Evolutionary conservation across 345 rosid genomes (phyloP), one percentile per base, ranked within the genome.

Genomic region (Camelina laxa): DNA sequence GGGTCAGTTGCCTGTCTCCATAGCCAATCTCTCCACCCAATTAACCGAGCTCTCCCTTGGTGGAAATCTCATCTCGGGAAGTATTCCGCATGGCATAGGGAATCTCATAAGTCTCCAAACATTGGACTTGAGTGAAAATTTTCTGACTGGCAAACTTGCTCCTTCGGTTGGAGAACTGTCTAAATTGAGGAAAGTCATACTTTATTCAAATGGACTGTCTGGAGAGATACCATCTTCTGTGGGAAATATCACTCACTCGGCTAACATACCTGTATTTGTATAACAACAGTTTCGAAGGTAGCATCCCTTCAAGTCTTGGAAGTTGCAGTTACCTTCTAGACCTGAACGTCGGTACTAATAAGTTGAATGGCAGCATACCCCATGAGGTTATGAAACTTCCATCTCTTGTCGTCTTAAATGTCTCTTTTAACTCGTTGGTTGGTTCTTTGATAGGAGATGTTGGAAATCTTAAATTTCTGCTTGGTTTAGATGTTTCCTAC

Each of bases 51-150:
- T 75, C 61, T 44, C 57, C 2, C 65, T 69, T n/a, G 42, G 51
- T 27, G 10, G 7, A 7, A 76, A 76, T 55, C 17, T 62, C 70
- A 69, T 76, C 69, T 69, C 65, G 21, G 70, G 80, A 67, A 53
- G 15, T 21, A 51, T 53, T 53, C 72, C 49, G 4, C 9, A 1
- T 1, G 48, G 54, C 2, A 36, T 68, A n/a, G 73, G 44, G 8
- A 42, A 69, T 44, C 62, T 68, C 16, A 2, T 54, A 38, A 54
- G 17, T 22, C 15, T 68, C 15, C 35, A 4, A 51, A 9, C 0
- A 1, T 36, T 53, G 14, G 5, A 0, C 9, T 5, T 67, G 3
- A 0, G 1, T 0, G 6, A 21, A 1, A 67, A 51, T 9, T 0
- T 7, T 8, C 14, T 67, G 31, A 50, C 35, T 0, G 60, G 60